Base-by-base conservation (phyloP, 2,329 filamentous ascomycete genomes). In the Cadophora sp. region DNA sequence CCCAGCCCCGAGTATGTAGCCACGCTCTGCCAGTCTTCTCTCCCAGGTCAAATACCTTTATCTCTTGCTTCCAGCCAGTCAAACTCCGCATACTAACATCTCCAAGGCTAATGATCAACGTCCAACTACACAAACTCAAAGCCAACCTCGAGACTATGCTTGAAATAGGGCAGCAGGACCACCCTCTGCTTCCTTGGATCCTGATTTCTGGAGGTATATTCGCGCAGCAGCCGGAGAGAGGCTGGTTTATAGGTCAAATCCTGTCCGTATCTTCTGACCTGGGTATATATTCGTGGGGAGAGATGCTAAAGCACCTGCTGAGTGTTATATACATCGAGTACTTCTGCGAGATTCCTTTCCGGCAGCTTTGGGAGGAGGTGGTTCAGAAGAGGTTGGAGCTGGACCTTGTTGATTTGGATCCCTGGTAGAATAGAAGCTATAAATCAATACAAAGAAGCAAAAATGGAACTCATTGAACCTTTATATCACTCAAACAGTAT, bases 121-220 rank as follows among this genome's bases (percentile, higher is more conserved):
- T 58, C 1, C 58, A 63, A 39, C n/a, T 67, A 1, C 65, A 67
- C 53, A 67, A 64, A 47, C 43, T 67, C 27, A 67, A 56, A 60
- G 20, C 33, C 6, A 33, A 45, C n/a, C 51, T 65, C n/a, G 43
- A 36, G 18, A 48, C 20, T 14, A 51, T 66, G 24, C 55, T 64
- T 16, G 16, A 58, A 5, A 7, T 64, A 0, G 18, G 45, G 1
- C 45, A 36, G 22, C 18, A 9, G 5, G 16, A 43, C 18, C 62
- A 65, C 16, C 41, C 55, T 14, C 41, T 65, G 1, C 18, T 65
- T 3, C 62, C 62, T 11, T 65, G 53, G 62, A 47, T 65, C 14
- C 33, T 65, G 18, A 33, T 58, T 11, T 33, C 41, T 33, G 62
- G 62, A n/a, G 62, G 22, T 9, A 41, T 65, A 18, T 24, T 59